Base-by-base conservation (phyloP, 2,329 filamentous ascomycete genomes). In the Xylariomycetidae sp. region DNA sequence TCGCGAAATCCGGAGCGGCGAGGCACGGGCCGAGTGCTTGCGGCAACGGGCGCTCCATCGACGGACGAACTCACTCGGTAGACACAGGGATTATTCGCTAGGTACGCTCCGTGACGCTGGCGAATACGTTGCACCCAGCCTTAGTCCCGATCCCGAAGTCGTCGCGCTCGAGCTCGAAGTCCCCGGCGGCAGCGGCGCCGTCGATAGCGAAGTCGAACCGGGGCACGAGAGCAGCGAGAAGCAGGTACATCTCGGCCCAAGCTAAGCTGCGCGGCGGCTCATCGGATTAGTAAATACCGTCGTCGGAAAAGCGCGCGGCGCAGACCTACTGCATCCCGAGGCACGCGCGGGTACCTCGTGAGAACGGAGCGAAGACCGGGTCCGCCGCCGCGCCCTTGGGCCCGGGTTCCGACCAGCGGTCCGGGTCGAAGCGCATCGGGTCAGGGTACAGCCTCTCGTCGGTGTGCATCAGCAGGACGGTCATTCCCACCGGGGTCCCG, bases 271-370 rank as follows among this genome's bases (percentile, higher is more conserved):
- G 25, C 13, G 7, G 20, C 32, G 3, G 10, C 13, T 7, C 7
- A 6, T 6, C 6, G 17, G 10, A 22, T 32, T 19, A 16, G n/a
- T 6, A 19, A 4, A 8, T 12, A 20, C 8, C 8, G 6, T 23
- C 25, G 25, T 9, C 9, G 13, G 13, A 13, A 29, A 6, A 29
- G n/a, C 8, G 10, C 3, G 13, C 15, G n/a, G 8, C 9, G 26
- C n/a, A 5, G 12, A 35, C 37, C 33, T 25, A 39, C 29, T 39
- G 25, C 33, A 39, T 39, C n/a, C 37, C 37, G 5, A 39, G 28
- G 16, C 33, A 39, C n/a, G 33, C 23, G n/a, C 32, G 27, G n/a
- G 32, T 32, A 8, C 37, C 31, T 22, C 22, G 26, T 4, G 32
- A 38, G 19, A 34, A 31, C 8, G 32, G 32, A 12, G 16, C 26